Percentiles rank a stretch among this genome's conserved stretches.
These are phyloP conservation scores for Neltuma alba DNA, from an alignment of 306 rosid genomes.

Conservation along the genomic window DNA sequence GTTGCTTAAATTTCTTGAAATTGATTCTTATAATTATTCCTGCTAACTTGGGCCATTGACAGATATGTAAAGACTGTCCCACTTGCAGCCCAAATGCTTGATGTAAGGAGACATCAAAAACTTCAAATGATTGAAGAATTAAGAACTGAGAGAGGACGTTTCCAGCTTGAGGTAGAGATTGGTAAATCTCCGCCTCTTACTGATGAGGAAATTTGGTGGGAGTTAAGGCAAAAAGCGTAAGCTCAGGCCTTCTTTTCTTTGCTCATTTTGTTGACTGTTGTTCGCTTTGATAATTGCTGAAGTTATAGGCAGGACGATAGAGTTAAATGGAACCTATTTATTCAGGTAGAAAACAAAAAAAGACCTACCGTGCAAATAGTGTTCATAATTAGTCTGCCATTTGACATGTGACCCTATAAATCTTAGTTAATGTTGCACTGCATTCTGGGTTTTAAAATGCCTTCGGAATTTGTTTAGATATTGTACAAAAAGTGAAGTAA, in stretches of 20 bases:
- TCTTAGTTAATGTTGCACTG: constrained; percentile 28
- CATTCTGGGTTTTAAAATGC: background rate
- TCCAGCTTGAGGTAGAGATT: constrained; percentile 84
- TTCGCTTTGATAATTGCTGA: constrained; percentile 5
- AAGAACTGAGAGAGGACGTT: constrained; percentile 66
- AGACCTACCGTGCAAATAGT: background rate
- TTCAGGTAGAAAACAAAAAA: background rate
- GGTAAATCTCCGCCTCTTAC: constrained; percentile 96
- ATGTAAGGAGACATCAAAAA: constrained; percentile 89
- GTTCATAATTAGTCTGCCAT: background rate
- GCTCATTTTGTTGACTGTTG: constrained; percentile 30
- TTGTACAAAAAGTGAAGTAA: constrained; percentile 27
- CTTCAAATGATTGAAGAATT: constrained; percentile 77
- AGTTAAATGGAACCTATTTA: background rate
- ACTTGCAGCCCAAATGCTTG: constrained; percentile 91
- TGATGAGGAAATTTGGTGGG: constrained; percentile 90
- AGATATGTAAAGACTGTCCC: constrained; percentile 97
- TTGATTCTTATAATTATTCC: constrained; percentile 4
- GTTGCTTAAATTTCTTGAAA: constrained; percentile 24
- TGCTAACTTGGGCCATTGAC: constrained; percentile 33
- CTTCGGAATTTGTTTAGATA: constrained; percentile 16
- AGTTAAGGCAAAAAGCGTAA: constrained; percentile 83
- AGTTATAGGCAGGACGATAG: constrained; percentile 25
- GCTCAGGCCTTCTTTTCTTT: constrained; percentile 35
- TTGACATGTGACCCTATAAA: background rate